Evolutionary conservation across 352 stramenopile genomes (phyloP), one percentile per base, ranked within the genome.

Genomic region (Pythium dissimile): DNA sequence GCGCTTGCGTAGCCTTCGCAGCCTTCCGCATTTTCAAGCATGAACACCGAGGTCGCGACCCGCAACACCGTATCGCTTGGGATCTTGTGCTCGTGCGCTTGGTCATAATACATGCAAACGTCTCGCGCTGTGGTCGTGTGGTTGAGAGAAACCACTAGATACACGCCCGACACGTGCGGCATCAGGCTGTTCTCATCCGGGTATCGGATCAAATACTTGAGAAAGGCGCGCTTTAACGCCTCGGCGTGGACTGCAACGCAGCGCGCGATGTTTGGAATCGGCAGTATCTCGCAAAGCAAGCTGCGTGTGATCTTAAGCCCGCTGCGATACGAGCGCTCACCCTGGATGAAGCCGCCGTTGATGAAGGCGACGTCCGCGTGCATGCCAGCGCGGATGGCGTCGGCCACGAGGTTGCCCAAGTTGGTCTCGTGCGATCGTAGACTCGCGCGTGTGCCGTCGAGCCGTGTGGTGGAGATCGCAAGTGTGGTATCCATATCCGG

Each of bases 261-360:
- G n/a, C 18, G 18, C 32, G 18, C 46, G 3, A 11, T 11, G 55
- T 63, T 63, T 0, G 46, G 55, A 20, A 63, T 56, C 23, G 55
- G 55, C 7, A 63, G 45, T 18, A 56, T 41, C 6, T 49, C 27
- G 5, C 23, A 18, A 10, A 63, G 46, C 24, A 52, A 42, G 15
- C 13, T 44, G 13, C 26, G 45, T 15, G 55, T 56, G 37, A 63
- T 31, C 1, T 26, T 12, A n/a, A 34, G 45, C 1, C 45, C 55
- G 9, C 35, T 18, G 1, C 47, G 45, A 46, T 52, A 35, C 20
- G 44, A 55, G 68, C 66, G 62, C 66, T 96, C 81, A 30, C 86
- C 88, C 27, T 84, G 79, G 54, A 95, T 94, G 56, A 95, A 96
- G 4, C 88, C 88, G 42, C 88, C 88, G 47, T 96, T 96, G 60